Evolutionary conservation across 2,329 filamentous ascomycete species (phyloP).

Genomic region (Aspergillus transmontanensis): DNA sequence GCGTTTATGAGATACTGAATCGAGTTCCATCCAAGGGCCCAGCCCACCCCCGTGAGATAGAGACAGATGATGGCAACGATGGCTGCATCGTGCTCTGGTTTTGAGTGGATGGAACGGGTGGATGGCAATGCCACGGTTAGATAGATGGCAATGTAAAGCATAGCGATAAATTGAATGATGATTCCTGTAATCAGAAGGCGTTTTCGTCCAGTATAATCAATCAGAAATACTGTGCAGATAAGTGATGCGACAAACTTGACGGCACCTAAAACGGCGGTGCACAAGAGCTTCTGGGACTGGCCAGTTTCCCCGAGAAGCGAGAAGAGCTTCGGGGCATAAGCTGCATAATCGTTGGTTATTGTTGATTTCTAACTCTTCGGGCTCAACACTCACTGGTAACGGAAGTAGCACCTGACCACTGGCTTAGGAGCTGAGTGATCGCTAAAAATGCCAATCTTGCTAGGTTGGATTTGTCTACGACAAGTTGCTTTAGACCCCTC

Average conservation of each 20-base stretch:
- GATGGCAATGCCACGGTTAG: constrained; percentile 33
- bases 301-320: constrained; percentile 69
- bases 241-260: constrained; percentile 70
- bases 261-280: constrained; percentile 73
- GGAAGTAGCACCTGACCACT: constrained; percentile 71
- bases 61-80: constrained; percentile 47
- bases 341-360: constrained; percentile 2
- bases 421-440: constrained; percentile 67
- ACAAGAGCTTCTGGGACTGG: constrained; percentile 67
- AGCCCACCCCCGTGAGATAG: constrained; percentile 48
- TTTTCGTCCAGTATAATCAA: constrained; percentile 75
- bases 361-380: background rate
- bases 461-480: constrained; percentile 65
- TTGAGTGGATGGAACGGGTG: constrained; percentile 30
- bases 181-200: constrained; percentile 54
- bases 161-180: constrained; percentile 50
- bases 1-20: constrained; percentile 51
- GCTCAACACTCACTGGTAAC: constrained; percentile 59
- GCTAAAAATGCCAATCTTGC: constrained; percentile 69
- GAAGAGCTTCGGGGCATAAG: constrained; percentile 72
- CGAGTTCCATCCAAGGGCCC: constrained; percentile 52
- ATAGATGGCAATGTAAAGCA: constrained; percentile 59
- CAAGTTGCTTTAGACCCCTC: constrained; percentile 37
- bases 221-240: constrained; percentile 71
- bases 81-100: constrained; percentile 17